A percentile compares a stretch with the other conserved stretches of the same genome.
phyloP scores from a whole-genome alignment of 495 filamentous ascomycete species.

The Aspergillus leporis region DNA sequence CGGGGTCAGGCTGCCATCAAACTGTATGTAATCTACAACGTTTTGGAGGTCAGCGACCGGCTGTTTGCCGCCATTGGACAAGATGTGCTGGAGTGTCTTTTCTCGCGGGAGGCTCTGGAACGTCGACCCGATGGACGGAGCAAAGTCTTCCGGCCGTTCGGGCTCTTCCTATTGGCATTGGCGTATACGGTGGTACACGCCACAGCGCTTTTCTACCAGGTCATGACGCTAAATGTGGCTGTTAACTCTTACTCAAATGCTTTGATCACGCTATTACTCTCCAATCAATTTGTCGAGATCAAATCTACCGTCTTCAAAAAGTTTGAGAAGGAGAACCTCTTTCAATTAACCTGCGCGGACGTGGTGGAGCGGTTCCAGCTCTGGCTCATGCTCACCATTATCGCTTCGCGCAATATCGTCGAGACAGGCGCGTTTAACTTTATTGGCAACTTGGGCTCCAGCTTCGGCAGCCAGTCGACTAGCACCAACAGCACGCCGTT shows the following conservation, averaged over 20 bases:
- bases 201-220: slow-evolving; percentile 89
- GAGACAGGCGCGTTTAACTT: slow-evolving; percentile 70
- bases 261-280: slow-evolving; percentile 83
- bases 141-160: slow-evolving; percentile 87
- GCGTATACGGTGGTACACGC: slow-evolving; percentile 87
- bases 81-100: slow-evolving; percentile 93
- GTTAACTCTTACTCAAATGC: slow-evolving; percentile 99
- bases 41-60: slow-evolving; percentile 85
- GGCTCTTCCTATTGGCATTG: slow-evolving; percentile 85
- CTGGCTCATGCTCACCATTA: slow-evolving; percentile 95
- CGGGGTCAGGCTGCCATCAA: slow-evolving; percentile 96
- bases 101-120: slow-evolving; percentile 88
- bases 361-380: slow-evolving; percentile 97
- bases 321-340: slow-evolving; percentile 95
- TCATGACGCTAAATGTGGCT: slow-evolving; percentile 95
- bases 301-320: slow-evolving; percentile 97
- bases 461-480: slow-evolving; percentile 34
- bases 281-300: slow-evolving; percentile 98
- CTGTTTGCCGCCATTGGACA: slow-evolving; percentile 89
- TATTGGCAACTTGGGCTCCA: slow-evolving; percentile 35
- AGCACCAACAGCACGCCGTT: slow-evolving; percentile 47
- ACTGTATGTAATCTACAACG: slow-evolving; percentile 97
- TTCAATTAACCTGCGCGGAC: slow-evolving; percentile 94
- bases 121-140: slow-evolving; percentile 84
- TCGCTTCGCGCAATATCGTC: slow-evolving; percentile 91